phyloP scores from a whole-genome alignment of 192 early-diverging fungal species.

The Backusella tuberculispora region DNA sequence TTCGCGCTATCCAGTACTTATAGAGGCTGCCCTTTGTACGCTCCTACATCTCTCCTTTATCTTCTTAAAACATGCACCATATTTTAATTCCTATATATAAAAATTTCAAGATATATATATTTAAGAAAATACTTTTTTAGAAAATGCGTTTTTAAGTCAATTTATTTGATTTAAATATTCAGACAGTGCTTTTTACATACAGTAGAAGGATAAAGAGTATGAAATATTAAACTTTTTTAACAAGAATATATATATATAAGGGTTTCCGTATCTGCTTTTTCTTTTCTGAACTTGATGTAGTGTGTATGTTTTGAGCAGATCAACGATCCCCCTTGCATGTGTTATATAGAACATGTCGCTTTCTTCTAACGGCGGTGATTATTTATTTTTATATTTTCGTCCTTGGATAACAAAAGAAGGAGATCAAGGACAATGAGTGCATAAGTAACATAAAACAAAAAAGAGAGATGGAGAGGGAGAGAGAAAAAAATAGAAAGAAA shows the following conservation, averaged over 20 bases:
- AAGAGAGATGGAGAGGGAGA: no score
- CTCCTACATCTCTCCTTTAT: neutral
- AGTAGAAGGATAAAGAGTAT: neutral
- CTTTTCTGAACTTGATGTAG: neutral
- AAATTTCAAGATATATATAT: neutral
- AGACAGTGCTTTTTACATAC: neutral
- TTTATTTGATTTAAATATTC: neutral
- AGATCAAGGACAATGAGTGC: neutral
- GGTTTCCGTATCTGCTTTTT: no score
- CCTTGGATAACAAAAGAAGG: neutral
- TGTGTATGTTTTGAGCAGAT: neutral
- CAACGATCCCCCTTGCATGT: neutral
- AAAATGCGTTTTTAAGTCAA: neutral
- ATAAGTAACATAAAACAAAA: neutral
- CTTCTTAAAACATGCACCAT: neutral
- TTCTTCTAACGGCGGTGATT: neutral
- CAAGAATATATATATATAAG: neutral
- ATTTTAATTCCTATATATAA: neutral
- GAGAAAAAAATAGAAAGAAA: no score
- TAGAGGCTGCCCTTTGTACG: neutral
- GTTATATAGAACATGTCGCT: neutral
- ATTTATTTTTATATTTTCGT: neutral
- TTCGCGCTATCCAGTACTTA: neutral
- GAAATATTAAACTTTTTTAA: neutral
- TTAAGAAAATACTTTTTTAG: no score